Conservation (phyloP, 2,329 filamentous ascomycete genomes). For the Beauveria sp. region DNA sequence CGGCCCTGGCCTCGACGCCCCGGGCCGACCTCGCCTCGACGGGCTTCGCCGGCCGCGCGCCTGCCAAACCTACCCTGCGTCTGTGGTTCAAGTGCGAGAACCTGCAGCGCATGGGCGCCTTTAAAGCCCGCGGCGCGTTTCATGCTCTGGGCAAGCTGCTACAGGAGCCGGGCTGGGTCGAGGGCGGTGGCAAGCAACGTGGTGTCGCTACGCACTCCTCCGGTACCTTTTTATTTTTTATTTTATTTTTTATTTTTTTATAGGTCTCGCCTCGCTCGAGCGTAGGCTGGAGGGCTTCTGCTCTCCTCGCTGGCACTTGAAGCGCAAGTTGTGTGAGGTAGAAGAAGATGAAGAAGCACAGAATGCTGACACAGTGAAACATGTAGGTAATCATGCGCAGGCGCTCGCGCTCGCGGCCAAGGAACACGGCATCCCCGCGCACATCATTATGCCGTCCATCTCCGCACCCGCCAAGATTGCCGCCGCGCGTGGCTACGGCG, state of each 20-base stretch:
- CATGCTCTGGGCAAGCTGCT: constrained; percentile 70
- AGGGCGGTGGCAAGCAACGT: constrained; percentile 47
- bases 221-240: constrained; percentile 44
- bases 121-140: constrained; percentile 87
- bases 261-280: neutral
- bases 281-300: neutral
- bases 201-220: constrained; percentile 88
- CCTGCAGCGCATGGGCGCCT: constrained; percentile 80
- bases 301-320: too few species aligned
- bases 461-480: constrained; percentile 80
- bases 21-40: constrained; percentile 51
- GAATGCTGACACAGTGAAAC: neutral
- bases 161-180: constrained; percentile 51
- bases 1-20: constrained; percentile 64
- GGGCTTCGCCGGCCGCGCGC: constrained; percentile 44
- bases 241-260: neutral
- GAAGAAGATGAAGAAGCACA: too few species aligned
- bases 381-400: constrained; percentile 83
- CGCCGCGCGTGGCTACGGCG: constrained; percentile 71
- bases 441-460: constrained; percentile 90
- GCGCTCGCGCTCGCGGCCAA: constrained; percentile 79
- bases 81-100: constrained; percentile 98
- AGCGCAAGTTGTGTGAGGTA: too few species aligned
- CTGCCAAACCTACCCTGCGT: constrained; percentile 57
- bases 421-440: constrained; percentile 64